Percentiles rank a stretch among this genome's conserved stretches.
These are phyloP conservation scores for Acacia confusa DNA, from an alignment of 306 rosid genomes.

Conservation along the genomic window DNA sequence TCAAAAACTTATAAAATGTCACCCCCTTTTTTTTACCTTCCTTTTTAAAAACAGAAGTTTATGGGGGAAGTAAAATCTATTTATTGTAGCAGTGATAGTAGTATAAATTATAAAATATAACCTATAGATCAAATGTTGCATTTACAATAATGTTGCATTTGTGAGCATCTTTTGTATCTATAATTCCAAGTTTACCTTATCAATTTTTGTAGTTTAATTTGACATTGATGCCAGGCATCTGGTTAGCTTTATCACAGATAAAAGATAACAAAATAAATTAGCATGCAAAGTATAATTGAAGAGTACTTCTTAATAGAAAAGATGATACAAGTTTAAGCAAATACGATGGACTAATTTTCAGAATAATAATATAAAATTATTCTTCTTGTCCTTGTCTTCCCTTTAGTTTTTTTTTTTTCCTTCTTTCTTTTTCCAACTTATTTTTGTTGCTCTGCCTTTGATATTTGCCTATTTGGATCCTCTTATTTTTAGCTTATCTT, in stretches of 20 bases:
- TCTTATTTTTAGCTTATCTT: no score
- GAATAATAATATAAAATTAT: background rate
- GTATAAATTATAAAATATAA: no score
- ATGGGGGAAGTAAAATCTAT: no score
- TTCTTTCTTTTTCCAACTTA: no score
- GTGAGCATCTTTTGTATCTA: no score
- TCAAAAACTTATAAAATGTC: no score
- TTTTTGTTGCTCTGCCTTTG: background rate
- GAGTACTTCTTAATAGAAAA: background rate
- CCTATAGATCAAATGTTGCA: no score
- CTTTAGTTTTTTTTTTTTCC: background rate
- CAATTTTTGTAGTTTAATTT: constrained; percentile 55
- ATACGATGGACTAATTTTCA: constrained; percentile 73
- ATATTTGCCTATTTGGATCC: no score
- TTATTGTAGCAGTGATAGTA: constrained; percentile 6
- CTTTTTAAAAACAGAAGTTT: no score
- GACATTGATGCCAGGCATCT: constrained; percentile 74
- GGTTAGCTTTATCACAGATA: constrained; percentile 64
- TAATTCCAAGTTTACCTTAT: constrained; percentile 32
- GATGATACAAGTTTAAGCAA: constrained; percentile 2
- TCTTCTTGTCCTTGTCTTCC: background rate
- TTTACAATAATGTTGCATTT: no score
- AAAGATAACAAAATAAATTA: constrained; percentile 14
- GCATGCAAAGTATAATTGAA: background rate
- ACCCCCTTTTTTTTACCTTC: no score